phyloP scores from a whole-genome alignment of 2,329 filamentous ascomycete species.

The Pseudogymnoascus sp. region DNA sequence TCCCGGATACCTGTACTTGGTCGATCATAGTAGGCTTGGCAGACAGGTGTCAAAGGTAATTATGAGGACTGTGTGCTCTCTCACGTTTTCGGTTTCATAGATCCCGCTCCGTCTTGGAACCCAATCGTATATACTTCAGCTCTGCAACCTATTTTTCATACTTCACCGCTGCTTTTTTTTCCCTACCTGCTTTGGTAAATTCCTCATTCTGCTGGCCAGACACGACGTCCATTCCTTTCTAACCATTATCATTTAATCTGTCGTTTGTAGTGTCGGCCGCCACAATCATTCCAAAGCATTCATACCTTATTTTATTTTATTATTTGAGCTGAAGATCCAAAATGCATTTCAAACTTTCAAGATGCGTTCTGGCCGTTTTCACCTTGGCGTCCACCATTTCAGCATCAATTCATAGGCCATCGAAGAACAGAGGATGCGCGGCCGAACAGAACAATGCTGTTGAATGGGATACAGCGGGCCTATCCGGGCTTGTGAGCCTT shows the following conservation, averaged over 20 bases:
- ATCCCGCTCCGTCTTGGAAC: neutral
- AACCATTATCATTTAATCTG: neutral
- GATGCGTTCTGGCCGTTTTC: neutral
- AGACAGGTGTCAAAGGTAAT: neutral
- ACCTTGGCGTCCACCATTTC: neutral
- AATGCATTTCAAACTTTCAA: neutral
- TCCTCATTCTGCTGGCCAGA: neutral
- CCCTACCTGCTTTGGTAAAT: neutral
- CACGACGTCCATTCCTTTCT: constrained; percentile 3
- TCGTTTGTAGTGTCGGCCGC: neutral
- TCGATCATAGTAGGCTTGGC: constrained; percentile 3
- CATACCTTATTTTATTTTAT: neutral
- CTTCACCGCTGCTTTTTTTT: neutral
- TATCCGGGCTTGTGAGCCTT: neutral
- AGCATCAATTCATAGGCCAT: neutral
- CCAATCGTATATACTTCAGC: constrained; percentile 5
- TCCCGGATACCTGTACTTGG: neutral
- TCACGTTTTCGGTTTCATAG: constrained; percentile 1
- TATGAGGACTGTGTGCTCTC: neutral
- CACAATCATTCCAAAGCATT: neutral
- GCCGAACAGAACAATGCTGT: neutral
- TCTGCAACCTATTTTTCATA: neutral
- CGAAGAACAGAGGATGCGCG: neutral
- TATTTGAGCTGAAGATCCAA: neutral
- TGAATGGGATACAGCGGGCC: neutral